phyloP scores from a whole-genome alignment of 2,329 filamentous ascomycete species.

The Aspergillus ochraceoroseus region DNA sequence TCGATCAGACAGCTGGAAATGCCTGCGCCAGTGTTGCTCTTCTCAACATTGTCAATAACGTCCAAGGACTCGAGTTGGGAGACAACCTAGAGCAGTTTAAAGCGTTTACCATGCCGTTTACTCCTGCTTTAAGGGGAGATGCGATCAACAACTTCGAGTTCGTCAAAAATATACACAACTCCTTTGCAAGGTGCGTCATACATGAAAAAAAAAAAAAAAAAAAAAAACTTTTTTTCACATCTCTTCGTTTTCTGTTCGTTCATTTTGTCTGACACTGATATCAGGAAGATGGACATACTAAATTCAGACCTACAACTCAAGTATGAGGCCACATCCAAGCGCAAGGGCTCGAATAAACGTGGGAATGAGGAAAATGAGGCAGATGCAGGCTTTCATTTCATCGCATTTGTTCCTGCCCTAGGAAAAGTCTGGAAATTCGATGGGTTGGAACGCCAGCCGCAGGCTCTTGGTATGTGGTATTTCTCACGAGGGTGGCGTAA shows the following conservation, averaged over 20 bases:
- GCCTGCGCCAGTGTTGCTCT: conserved; percentile 90
- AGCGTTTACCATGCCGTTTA: conserved; percentile 61
- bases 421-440: conserved; percentile 82
- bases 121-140: conserved; percentile 69
- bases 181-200: conserved; percentile 62
- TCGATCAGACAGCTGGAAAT: conserved; percentile 67
- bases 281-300: conserved; percentile 68
- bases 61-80: conserved; percentile 61
- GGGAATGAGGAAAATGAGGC: conserved; percentile 46
- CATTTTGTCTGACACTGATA: conserved; percentile 8
- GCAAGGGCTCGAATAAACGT: conserved; percentile 31
- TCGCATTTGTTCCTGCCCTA: conserved; percentile 76
- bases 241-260: not conserved
- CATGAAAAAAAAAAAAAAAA: too few relatives aligned
- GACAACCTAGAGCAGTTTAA: conserved; percentile 68
- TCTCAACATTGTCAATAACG: conserved; percentile 90
- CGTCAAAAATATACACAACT: conserved; percentile 80
- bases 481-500: not conserved
- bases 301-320: conserved; percentile 63
- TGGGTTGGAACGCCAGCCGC: conserved; percentile 69
- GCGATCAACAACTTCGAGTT: conserved; percentile 68
- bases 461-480: conserved; percentile 52
- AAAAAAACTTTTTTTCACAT: not conserved
- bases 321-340: conserved; percentile 41
- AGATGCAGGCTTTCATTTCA: conserved; percentile 76